A percentile compares a stretch with the other conserved stretches of the same genome.
These are phyloP conservation scores for Neopestalotiopsis clavispora DNA, from an alignment of 2,329 filamentous ascomycete genomes.

Conservation along the genomic window DNA sequence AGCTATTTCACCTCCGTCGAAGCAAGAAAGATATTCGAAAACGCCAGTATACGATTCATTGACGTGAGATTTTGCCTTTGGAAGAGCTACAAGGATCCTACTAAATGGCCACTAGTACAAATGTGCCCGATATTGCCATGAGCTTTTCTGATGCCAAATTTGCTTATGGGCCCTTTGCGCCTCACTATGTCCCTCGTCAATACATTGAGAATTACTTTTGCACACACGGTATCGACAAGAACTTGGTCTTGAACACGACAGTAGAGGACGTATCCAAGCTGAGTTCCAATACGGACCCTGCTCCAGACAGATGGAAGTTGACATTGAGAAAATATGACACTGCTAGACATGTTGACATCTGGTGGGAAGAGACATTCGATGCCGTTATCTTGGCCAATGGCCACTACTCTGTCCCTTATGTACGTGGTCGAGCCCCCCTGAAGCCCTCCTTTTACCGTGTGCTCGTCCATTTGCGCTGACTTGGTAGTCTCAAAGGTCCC, in stretches of 20 bases:
- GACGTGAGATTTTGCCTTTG: slow-evolving; percentile 43
- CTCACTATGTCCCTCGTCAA: slow-evolving; percentile 58
- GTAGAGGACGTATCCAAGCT: slow-evolving; percentile 52
- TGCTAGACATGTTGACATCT: slow-evolving; percentile 48
- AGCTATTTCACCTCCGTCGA: slow-evolving; percentile 40
- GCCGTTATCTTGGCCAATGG: slow-evolving; percentile 49
- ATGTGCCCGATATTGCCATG: slow-evolving; percentile 62
- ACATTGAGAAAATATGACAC: slow-evolving; percentile 52
- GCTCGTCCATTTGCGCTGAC: background rate
- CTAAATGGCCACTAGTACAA: slow-evolving; percentile 44
- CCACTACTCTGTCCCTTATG: slow-evolving; percentile 50
- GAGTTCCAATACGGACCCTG: slow-evolving; percentile 14
- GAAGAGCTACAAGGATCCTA: background rate
- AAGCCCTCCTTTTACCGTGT: background rate
- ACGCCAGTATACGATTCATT: slow-evolving; percentile 58
- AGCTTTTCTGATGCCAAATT: slow-evolving; percentile 58
- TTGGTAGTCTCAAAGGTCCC: slow-evolving; percentile 45
- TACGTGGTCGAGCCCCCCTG: slow-evolving; percentile 31
- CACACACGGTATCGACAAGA: slow-evolving; percentile 48
- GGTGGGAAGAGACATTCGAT: slow-evolving; percentile 59
- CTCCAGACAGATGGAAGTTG: slow-evolving; percentile 46
- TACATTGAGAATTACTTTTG: slow-evolving; percentile 63
- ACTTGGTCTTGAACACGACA: slow-evolving; percentile 55
- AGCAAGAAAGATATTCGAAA: slow-evolving; percentile 49
- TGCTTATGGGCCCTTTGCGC: slow-evolving; percentile 60